Evolutionary conservation across 2,329 filamentous ascomycete species (phyloP), one percentile per base, ranked within the genome.

Genomic region (Stylonectria norvegica): DNA sequence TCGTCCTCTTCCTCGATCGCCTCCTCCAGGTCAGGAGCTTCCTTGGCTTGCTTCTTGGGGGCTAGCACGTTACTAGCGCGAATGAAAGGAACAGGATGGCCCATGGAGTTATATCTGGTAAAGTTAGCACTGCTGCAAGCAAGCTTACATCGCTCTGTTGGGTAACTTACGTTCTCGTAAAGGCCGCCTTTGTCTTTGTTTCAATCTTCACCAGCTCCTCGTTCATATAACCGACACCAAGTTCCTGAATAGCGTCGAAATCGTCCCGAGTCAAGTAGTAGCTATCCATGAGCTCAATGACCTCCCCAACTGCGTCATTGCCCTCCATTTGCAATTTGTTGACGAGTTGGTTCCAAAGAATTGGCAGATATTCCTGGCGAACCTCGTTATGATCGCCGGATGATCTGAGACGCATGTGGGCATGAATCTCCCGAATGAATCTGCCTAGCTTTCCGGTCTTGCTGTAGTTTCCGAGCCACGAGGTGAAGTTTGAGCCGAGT

Each of bases 241-340:
- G 77, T 67, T 98, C 93, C 62, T 89, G 75, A 55, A 98, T 89
- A 8, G 83, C 85, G 60, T 98, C 93, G 64, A 91, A 95, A 61
- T 98, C 93, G 17, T 98, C 93, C 47, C 86, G 85, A 1, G 93
- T 97, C 42, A 98, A 72, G 64, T 85, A 98, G 67, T 98, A 98
- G 60, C 85, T 89, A 60, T 98, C 93, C 93, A 98, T 97, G 38
- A 96, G 74, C 38, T 93, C 81, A 57, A 98, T 98, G 38, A 96
- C 84, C 2, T 86, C 83, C 1, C 79, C 75, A 4, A 96, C 85
- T 6, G 78, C 78, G 1, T 94, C 89, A 57, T 88, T 93, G 54
- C 93, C 93, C 42, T 94, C 83, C 0, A 70, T 63, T 55, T 89
- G 78, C 38, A 98, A 71, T 43, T 80, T 77, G 54, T 85, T 82